Evolutionary conservation across 2,329 filamentous ascomycete species (phyloP).

Genomic region (Colletotrichum siamense): DNA sequence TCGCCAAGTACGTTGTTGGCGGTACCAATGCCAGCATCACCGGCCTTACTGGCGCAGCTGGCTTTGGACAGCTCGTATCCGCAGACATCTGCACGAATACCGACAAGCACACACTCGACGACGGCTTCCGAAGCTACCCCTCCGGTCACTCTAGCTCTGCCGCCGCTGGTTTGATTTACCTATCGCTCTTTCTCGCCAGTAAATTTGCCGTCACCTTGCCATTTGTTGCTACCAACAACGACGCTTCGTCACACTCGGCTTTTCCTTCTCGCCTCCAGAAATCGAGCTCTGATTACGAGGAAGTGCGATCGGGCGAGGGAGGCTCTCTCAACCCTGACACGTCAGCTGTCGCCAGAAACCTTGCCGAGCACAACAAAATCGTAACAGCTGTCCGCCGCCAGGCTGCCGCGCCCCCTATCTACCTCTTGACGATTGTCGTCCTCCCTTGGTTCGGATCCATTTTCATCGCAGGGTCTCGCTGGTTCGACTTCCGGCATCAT

Average conservation of each 20-base stretch:
- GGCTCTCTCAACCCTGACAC: conserved; percentile 13
- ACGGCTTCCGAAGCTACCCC: conserved; percentile 83
- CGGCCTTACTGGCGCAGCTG: conserved; percentile 44
- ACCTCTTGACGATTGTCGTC: conserved; percentile 73
- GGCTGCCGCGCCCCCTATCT: conserved; percentile 83
- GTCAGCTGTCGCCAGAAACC: conserved; percentile 29
- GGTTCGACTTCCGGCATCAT: conserved; percentile 87
- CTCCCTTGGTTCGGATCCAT: conserved; percentile 77
- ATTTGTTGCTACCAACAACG: conserved; percentile 61
- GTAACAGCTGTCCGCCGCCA: conserved; percentile 67
- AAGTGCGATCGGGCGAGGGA: conserved; percentile 16
- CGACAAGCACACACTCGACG: conserved; percentile 66
- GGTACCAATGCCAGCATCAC: conserved; percentile 38
- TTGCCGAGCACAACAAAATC: conserved; percentile 39
- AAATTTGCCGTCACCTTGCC: conserved; percentile 80
- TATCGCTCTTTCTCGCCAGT: conserved; percentile 85
- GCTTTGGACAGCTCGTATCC: conserved; percentile 68
- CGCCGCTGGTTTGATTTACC: conserved; percentile 82
- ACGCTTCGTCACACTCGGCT: conserved; percentile 63
- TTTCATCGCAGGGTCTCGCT: conserved; percentile 86
- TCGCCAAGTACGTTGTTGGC: conserved; percentile 67
- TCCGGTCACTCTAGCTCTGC: conserved; percentile 66
- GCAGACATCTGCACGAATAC: conserved; percentile 76
- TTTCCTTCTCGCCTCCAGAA: conserved; percentile 73
- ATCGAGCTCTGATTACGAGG: conserved; percentile 44